A percentile compares a stretch with the other conserved stretches of the same genome.
Evolutionary conservation across 2,329 filamentous ascomycete species (phyloP).

Genomic region (Neofusicoccum ribis): DNA sequence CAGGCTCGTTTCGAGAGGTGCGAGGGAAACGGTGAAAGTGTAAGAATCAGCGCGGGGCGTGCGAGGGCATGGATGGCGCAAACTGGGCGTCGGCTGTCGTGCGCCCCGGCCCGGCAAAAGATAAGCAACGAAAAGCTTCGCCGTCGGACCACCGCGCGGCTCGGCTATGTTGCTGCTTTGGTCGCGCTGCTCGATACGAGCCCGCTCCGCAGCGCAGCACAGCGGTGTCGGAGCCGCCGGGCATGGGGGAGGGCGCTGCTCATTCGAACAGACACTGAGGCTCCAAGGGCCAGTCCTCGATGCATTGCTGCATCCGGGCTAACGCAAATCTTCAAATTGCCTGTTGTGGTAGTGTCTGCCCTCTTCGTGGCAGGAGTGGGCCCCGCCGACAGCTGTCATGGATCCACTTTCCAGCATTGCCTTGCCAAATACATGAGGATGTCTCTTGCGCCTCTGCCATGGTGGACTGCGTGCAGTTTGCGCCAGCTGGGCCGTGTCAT

Average conservation of each 20-base stretch:
- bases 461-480: background rate
- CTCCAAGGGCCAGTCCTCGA: too few species aligned
- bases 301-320: background rate
- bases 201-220: background rate
- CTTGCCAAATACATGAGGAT: background rate
- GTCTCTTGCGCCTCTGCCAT: too few species aligned
- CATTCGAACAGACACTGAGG: too few species aligned
- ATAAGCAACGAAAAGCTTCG: slow-evolving; percentile 4
- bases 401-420: background rate
- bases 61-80: background rate
- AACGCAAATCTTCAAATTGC: background rate
- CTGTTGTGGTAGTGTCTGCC: background rate
- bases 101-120: slow-evolving; percentile 8
- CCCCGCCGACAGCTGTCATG: background rate
- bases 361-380: background rate
- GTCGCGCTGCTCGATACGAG: background rate
- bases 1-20: slow-evolving; percentile 7
- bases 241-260: too few species aligned
- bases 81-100: slow-evolving; percentile 3
- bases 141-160: background rate
- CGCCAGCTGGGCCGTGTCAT: background rate
- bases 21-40: background rate
- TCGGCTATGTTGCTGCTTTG: background rate
- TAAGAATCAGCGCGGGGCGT: background rate
- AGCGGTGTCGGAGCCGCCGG: too few species aligned